phyloP scores from a whole-genome alignment of 2,329 filamentous ascomycete genomes.

The Aspergillus tamarii region DNA sequence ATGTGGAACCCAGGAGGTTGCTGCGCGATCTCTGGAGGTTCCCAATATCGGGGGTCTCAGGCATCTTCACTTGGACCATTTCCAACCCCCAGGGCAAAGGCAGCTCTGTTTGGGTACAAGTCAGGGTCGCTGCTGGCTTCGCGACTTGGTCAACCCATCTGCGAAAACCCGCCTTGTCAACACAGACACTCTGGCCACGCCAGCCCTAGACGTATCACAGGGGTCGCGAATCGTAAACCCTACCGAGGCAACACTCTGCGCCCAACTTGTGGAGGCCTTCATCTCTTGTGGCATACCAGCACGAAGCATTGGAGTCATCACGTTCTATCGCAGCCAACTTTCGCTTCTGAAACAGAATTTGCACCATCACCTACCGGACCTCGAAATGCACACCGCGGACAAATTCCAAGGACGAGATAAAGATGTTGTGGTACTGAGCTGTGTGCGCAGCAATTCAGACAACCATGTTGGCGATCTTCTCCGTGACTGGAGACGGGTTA shows the following conservation, averaged over 20 bases:
- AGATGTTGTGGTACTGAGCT: slow-evolving; percentile 82
- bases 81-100: slow-evolving; percentile 26
- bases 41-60: slow-evolving; percentile 66
- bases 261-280: slow-evolving; percentile 79
- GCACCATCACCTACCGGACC: slow-evolving; percentile 58
- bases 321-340: slow-evolving; percentile 92
- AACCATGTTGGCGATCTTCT: slow-evolving; percentile 86
- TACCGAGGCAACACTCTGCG: slow-evolving; percentile 75
- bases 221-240: slow-evolving; percentile 88
- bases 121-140: slow-evolving; percentile 71
- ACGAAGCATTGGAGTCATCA: slow-evolving; percentile 87
- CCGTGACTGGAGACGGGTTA: slow-evolving; percentile 89
- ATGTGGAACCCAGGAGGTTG: slow-evolving; percentile 80
- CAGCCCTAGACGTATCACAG: slow-evolving; percentile 65
- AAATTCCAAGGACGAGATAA: slow-evolving; percentile 97
- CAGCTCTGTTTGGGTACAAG: slow-evolving; percentile 60
- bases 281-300: slow-evolving; percentile 75
- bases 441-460: slow-evolving; percentile 83
- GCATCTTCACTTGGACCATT: slow-evolving; percentile 55
- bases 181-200: slow-evolving; percentile 72
- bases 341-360: slow-evolving; percentile 77
- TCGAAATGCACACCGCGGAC: slow-evolving; percentile 97
- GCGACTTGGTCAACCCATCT: slow-evolving; percentile 68
- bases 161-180: slow-evolving; percentile 85
- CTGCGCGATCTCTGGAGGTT: slow-evolving; percentile 68